A percentile compares a stretch with the other conserved stretches of the same genome.
Conservation (phyloP, 1,284 basidiomycete genomes). For the Coniferiporia sulphurascens region DNA sequence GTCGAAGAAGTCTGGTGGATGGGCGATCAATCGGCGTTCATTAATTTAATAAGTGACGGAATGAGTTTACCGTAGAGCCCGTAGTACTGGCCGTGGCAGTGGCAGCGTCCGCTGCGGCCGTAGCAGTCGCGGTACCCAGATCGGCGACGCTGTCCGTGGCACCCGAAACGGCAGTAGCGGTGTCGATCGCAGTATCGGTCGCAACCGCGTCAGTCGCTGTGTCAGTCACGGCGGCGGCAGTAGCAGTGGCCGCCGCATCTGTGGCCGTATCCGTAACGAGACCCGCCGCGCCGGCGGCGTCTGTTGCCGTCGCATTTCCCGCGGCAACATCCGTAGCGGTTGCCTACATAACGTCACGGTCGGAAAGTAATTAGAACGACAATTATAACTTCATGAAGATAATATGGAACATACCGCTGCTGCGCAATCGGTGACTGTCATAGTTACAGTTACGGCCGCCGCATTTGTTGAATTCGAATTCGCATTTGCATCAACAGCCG, state of each 20-base stretch:
- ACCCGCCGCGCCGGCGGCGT: not conserved
- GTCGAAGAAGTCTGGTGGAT: not conserved
- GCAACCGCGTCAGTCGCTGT: not conserved
- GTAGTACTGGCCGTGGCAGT: not conserved
- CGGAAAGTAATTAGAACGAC: not conserved
- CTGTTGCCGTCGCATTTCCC: not conserved
- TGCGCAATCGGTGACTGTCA: not conserved
- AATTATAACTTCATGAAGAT: not conserved
- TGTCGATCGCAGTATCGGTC: not conserved
- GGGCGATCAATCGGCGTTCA: not conserved
- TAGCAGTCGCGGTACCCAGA: not conserved
- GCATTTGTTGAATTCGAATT: not conserved
- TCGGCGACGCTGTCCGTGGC: not conserved
- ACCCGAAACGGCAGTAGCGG: not conserved
- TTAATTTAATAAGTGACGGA: not conserved
- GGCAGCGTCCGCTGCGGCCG: not conserved
- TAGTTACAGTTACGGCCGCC: not conserved
- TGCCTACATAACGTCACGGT: not conserved
- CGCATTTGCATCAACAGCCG: not conserved
- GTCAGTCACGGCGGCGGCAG: not conserved
- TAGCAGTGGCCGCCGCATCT: not conserved
- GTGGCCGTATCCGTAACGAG: not conserved
- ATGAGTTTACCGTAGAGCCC: not conserved
- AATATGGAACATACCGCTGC: not conserved
- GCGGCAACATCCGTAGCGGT: not conserved